Evolutionary conservation across 305 asterid species (phyloP).

Genomic region (Fraxinus ornus): DNA sequence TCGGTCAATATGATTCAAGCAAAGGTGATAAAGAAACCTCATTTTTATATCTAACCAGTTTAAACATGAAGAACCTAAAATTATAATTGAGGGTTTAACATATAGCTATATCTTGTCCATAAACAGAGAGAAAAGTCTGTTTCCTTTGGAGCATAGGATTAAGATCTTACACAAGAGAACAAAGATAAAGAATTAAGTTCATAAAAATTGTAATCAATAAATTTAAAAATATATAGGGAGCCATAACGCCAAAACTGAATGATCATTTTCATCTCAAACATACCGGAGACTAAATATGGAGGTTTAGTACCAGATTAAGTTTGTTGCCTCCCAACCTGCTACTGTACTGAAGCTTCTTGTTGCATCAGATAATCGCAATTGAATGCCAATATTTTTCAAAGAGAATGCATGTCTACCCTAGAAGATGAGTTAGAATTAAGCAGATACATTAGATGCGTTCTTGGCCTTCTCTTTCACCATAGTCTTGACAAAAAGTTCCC

Average conservation of each 20-base stretch:
- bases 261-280: neutral
- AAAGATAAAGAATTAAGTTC: neutral
- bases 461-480: constrained; percentile 72
- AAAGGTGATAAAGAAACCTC: neutral
- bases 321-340: neutral
- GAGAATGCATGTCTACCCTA: neutral
- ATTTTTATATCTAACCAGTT: neutral
- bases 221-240: neutral
- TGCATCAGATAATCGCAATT: neutral
- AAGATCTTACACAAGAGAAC: neutral
- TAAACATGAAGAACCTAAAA: neutral
- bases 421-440: neutral
- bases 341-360: neutral
- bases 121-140: neutral
- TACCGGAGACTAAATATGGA: neutral
- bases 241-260: neutral
- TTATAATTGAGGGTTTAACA: neutral
- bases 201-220: neutral
- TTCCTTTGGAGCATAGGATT: neutral
- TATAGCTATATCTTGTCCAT: neutral
- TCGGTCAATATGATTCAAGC: neutral
- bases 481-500: constrained; percentile 86
- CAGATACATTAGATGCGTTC: constrained; percentile 12
- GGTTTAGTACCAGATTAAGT: neutral
- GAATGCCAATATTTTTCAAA: neutral